Percentiles rank a stretch among this genome's conserved stretches.
Conservation (phyloP, 768 basidiomycete species). For the Cytidiella melzeri region DNA sequence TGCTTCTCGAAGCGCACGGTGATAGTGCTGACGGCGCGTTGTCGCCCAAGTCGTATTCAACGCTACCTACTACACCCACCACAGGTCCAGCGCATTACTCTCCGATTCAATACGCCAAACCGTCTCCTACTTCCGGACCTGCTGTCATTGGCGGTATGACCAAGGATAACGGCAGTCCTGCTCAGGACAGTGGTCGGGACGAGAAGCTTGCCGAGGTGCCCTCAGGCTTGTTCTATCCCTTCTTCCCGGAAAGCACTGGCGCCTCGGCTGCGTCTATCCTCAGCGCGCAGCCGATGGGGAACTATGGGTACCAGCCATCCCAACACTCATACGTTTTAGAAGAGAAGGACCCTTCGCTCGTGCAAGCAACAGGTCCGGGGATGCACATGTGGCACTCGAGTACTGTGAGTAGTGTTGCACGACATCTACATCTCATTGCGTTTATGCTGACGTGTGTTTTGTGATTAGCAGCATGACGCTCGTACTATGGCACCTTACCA, state of each 20-base stretch:
- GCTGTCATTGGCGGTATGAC: conserved; percentile 10
- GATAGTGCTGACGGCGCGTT: conserved; percentile 31
- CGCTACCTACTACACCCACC: conserved; percentile 25
- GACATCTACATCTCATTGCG: background rate
- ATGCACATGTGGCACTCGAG: conserved; percentile 36
- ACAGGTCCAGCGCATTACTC: conserved; percentile 27
- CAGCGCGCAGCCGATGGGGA: conserved; percentile 42
- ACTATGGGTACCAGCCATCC: conserved; percentile 48
- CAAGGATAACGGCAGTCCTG: conserved; percentile 6
- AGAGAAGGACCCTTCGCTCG: conserved; percentile 41
- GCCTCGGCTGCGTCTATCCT: conserved; percentile 16
- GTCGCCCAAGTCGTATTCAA: conserved; percentile 13
- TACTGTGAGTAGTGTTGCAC: background rate
- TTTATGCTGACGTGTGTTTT: conserved; percentile 1
- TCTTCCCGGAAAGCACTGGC: conserved; percentile 52
- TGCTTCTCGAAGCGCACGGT: conserved; percentile 41
- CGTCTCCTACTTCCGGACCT: conserved; percentile 12
- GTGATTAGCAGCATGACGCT: conserved; percentile 7
- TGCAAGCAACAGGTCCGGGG: conserved; percentile 9
- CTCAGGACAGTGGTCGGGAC: conserved; percentile 9
- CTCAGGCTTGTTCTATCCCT: conserved; percentile 67
- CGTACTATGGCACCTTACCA: conserved; percentile 8
- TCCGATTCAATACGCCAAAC: conserved; percentile 24
- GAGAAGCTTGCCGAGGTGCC: conserved; percentile 59
- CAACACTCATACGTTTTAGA: conserved; percentile 67